A percentile compares a stretch with the other conserved stretches of the same genome.
phyloP scores from a whole-genome alignment of 108 stramenopile species.

The Epithemia pelagica region DNA sequence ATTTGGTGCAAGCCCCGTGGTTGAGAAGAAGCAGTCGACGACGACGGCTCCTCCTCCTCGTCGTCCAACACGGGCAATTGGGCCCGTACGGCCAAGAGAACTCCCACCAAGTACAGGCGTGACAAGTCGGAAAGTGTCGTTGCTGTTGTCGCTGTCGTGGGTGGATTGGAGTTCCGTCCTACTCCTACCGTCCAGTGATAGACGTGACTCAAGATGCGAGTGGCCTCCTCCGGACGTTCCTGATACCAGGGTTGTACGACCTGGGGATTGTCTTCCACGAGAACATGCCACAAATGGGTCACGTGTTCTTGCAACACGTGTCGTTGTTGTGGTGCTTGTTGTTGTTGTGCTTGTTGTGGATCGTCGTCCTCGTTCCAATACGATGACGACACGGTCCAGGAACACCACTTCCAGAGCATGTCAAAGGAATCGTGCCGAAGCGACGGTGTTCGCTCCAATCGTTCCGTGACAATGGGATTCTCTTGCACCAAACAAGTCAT shows the following conservation, averaged over 20 bases:
- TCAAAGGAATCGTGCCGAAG: not conserved
- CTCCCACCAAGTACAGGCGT: not conserved
- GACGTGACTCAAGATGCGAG: not conserved
- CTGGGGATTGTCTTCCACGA: not conserved
- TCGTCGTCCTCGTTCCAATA: not conserved
- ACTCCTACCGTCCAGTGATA: not conserved
- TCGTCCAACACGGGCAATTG: not conserved
- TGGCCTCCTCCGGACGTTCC: not conserved
- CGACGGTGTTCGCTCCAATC: constrained; percentile 3
- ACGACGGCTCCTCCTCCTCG: not conserved
- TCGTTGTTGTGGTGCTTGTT: not conserved
- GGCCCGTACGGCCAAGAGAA: not conserved
- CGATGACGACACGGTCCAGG: not conserved
- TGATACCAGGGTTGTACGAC: not conserved
- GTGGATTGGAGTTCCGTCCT: not conserved
- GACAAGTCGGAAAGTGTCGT: not conserved
- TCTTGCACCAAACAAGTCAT: constrained; percentile 30
- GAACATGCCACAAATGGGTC: not conserved
- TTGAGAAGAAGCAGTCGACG: too few relatives aligned
- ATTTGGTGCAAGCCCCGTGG: too few relatives aligned
- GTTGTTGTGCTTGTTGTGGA: not conserved
- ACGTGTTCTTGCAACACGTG: not conserved
- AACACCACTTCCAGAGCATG: not conserved
- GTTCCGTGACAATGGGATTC: constrained; percentile 22
- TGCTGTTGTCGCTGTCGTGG: too few relatives aligned